Conservation (phyloP, 495 filamentous ascomycete species). For the Hypomontagnella monticulosa region DNA sequence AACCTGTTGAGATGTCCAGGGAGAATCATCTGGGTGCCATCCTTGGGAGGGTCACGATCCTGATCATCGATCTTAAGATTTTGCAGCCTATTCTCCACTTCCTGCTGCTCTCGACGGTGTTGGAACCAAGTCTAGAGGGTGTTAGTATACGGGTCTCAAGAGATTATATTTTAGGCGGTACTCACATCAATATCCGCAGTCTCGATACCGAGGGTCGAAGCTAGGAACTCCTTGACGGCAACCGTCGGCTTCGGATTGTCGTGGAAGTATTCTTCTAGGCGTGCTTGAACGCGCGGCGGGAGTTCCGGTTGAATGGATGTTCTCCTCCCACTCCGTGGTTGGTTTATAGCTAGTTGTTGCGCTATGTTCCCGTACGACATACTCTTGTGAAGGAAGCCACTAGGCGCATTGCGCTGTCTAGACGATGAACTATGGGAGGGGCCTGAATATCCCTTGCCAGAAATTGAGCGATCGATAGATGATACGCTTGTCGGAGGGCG, state of each 20-base stretch:
- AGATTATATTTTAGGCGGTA: background rate
- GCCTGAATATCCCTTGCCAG: slow-evolving; percentile 6
- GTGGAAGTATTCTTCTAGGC: slow-evolving; percentile 57
- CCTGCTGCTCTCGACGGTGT: slow-evolving; percentile 54
- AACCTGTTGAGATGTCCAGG: slow-evolving; percentile 58
- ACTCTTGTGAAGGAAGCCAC: slow-evolving; percentile 32
- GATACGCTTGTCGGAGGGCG: slow-evolving; percentile 7
- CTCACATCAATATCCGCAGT: slow-evolving; percentile 49
- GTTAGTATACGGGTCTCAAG: slow-evolving; percentile 9
- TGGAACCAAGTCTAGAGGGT: slow-evolving; percentile 51
- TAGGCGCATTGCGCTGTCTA: slow-evolving; percentile 27
- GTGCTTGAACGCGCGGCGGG: slow-evolving; percentile 49
- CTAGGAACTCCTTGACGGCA: slow-evolving; percentile 50
- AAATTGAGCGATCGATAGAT: slow-evolving; percentile 4
- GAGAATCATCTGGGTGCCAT: slow-evolving; percentile 55
- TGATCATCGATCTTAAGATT: slow-evolving; percentile 48
- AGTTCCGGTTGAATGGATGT: slow-evolving; percentile 46
- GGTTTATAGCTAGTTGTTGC: slow-evolving; percentile 42
- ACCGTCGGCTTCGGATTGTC: slow-evolving; percentile 50
- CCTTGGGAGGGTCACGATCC: slow-evolving; percentile 30
- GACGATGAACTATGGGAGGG: slow-evolving; percentile 10
- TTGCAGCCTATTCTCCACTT: slow-evolving; percentile 51
- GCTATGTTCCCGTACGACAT: slow-evolving; percentile 37
- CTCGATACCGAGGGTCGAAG: slow-evolving; percentile 55
- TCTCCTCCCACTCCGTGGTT: slow-evolving; percentile 43